phyloP scores from a whole-genome alignment of 305 asterid species.

The Solanum hybrid region DNA sequence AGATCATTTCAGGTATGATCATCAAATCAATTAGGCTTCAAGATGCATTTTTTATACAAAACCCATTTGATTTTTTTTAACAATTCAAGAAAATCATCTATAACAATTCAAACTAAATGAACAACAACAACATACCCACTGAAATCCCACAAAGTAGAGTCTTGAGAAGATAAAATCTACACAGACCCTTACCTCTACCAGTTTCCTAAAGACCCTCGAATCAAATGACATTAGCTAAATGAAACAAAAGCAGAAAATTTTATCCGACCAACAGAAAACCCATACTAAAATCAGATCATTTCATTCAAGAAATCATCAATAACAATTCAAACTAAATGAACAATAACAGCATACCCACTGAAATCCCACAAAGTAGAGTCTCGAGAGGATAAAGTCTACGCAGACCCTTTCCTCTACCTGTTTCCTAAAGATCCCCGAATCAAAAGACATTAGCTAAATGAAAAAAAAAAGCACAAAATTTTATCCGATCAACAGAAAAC shows the following conservation, averaged over 20 bases:
- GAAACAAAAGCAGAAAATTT: background rate
- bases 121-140: background rate
- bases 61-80: background rate
- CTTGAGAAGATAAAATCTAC: background rate
- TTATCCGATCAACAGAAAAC: background rate
- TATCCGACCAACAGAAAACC: background rate
- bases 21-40: background rate
- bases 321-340: background rate
- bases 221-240: background rate
- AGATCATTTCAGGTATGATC: background rate
- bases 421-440: background rate
- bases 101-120: background rate
- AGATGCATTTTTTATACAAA: background rate
- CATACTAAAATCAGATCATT: background rate
- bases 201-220: background rate
- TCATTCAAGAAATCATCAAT: background rate
- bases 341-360: background rate
- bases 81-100: background rate
- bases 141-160: background rate
- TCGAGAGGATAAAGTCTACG: background rate
- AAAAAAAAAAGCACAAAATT: background rate
- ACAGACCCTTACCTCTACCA: background rate
- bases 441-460: background rate
- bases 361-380: background rate
- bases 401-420: background rate